phyloP scores from a whole-genome alignment of 805 yeast species.

The Cyberlindnera saturnus region DNA sequence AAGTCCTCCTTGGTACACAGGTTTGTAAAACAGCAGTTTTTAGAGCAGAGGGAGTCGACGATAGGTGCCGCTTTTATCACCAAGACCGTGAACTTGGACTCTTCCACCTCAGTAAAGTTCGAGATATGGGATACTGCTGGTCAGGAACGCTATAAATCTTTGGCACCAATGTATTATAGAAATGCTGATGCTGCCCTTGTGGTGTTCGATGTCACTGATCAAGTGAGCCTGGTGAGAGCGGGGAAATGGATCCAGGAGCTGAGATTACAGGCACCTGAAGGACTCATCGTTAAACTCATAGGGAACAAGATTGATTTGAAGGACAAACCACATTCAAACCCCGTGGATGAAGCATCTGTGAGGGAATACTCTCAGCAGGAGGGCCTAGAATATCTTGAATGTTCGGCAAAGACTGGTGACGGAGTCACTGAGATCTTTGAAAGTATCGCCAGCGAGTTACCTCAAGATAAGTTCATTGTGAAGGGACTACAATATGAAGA shows the following conservation, averaged over 20 bases:
- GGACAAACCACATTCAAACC: conserved; percentile 11
- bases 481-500: conserved; percentile 3
- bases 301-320: conserved; percentile 79
- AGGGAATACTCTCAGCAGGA: conserved; percentile 14
- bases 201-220: conserved; percentile 75
- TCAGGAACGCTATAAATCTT: conserved; percentile 76
- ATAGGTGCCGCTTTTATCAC: conserved; percentile 99
- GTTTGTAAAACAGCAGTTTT: conserved; percentile 69
- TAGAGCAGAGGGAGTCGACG: conserved; percentile 78
- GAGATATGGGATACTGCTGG: conserved; percentile 89
- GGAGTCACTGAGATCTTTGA: conserved; percentile 45
- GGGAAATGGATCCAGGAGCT: conserved; percentile 89
- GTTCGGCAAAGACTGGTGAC: conserved; percentile 57
- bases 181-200: conserved; percentile 81
- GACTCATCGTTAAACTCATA: conserved; percentile 74
- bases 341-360: conserved; percentile 18
- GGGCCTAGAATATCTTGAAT: conserved; percentile 20
- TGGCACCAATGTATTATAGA: conserved; percentile 80
- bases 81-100: conserved; percentile 53
- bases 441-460: conserved; percentile 41
- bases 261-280: conserved; percentile 70
- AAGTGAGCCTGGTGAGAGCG: conserved; percentile 70
- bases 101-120: conserved; percentile 37
- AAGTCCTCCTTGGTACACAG: conserved; percentile 80
- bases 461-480: conserved; percentile 24